Evolutionary conservation across 2,329 filamentous ascomycete genomes (phyloP), one percentile per base, ranked within the genome.

Genomic region (Lecanosticta acicola): DNA sequence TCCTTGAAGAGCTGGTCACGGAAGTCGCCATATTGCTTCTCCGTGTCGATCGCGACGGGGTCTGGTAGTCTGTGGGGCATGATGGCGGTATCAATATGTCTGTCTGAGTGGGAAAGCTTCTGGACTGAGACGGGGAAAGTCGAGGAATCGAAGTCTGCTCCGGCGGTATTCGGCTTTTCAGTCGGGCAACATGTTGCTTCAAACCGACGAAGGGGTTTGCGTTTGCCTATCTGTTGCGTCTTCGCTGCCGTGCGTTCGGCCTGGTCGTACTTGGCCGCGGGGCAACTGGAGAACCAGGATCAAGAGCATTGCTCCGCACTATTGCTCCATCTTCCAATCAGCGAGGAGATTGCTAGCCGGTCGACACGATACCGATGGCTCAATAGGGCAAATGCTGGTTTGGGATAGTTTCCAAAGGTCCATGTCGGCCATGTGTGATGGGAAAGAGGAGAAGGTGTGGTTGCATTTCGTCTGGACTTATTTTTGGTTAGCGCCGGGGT

Each of bases 21-120:
- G 18, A 51, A 51, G 29, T 51, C 48, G 44, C 45, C 48, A 32
- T 51, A 48, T 14, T 47, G 37, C 34, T 45, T 43, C 9, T 37
- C 10, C 2, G 21, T 43, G 33, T 51, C 48, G 19, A 44, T 41
- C 11, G 26, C 33, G 9, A 44, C 40, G 3, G 45, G 45, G 32
- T 44, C 40, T 7, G 48, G 48, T 3, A 41, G 36, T 29, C 48
- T 32, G 17, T 51, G 48, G 18, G 48, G 48, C 48, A 51, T 51
- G 17, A 3, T 44, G 34, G 19, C 11, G 24, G 24, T 29, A n/a
- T n/a, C n/a, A 21, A 14, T 18, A 17, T 10, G 4, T 29, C 5
- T 5, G 5, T 29, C 5, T 11, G 5, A 11, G 24, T 29, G 24
- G 24, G 11, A 29, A n/a, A n/a, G n/a, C n/a, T 24, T 21, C n/a